Base-by-base conservation (phyloP, 192 early-diverging fungal species). In the Fimicolochytrium jonesii region DNA sequence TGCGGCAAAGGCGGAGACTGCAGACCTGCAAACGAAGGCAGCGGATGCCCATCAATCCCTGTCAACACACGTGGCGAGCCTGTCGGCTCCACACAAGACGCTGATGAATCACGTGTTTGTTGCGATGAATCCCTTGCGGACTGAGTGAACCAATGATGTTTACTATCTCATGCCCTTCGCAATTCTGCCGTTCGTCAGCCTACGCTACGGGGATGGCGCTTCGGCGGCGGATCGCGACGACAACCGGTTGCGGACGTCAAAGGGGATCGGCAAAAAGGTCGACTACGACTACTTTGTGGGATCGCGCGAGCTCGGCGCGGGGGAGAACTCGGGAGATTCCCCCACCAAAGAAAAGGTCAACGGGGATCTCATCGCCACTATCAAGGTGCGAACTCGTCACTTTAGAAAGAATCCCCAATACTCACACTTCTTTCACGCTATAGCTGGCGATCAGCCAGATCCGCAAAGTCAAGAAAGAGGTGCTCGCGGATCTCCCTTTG, bases 91-190 rank as follows among this genome's bases (percentile, higher is more conserved):
- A n/a, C n/a, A n/a, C n/a, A n/a, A n/a, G n/a, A n/a, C n/a, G n/a
- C n/a, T n/a, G n/a, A n/a, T n/a, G n/a, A n/a, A n/a, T n/a, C n/a
- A n/a, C n/a, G n/a, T n/a, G n/a, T n/a, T n/a, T n/a, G n/a, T n/a
- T n/a, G n/a, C n/a, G n/a, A n/a, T n/a, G n/a, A n/a, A n/a, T n/a
- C n/a, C n/a, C n/a, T n/a, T n/a, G n/a, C n/a, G n/a, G n/a, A 59
- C 57, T 17, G 57, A 59, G 29, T 25, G 57, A 23, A 59, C 57
- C 10, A 48, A n/a, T 49, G 57, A 59, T 29, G 43, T 33, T 15
- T 59, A 59, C 22, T 42, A 17, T 20, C 15, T 59, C 20, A 15
- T 47, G 6, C 42, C 37, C 15, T 59, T 51, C 46, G 42, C 57
- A 30, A 59, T 23, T 10, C 35, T 47, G 10, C 39, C 35, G 0